Evolutionary conservation across 306 rosid genomes (phyloP).

Genomic region (Mimosa pudica): DNA sequence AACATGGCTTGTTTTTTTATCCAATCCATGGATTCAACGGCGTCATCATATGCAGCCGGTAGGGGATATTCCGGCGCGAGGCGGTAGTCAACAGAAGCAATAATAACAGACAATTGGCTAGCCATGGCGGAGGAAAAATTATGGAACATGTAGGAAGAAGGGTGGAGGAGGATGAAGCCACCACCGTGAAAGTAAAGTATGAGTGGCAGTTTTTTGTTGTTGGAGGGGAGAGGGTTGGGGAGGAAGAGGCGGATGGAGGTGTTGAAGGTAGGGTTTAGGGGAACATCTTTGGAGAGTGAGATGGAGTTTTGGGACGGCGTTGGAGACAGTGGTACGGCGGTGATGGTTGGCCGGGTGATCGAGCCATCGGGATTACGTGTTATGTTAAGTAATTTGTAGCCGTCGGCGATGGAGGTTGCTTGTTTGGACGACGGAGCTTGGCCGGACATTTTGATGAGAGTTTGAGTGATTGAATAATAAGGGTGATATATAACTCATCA

Average conservation of each 20-base stretch:
- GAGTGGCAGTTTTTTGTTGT: slow-evolving; percentile 38
- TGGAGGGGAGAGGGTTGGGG: slow-evolving; percentile 31
- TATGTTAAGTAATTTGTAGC: too few species aligned
- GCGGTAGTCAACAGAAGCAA: slow-evolving; percentile 74
- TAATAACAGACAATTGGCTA: slow-evolving; percentile 24
- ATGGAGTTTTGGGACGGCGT: too few species aligned
- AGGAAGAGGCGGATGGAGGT: slow-evolving; percentile 70
- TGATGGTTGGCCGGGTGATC: too few species aligned
- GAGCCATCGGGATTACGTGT: too few species aligned
- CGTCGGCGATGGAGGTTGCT: too few species aligned
- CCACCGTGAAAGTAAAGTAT: slow-evolving; percentile 77
- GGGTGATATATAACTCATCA: too few species aligned
- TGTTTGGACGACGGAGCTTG: too few species aligned
- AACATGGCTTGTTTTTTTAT: slow-evolving; percentile 38
- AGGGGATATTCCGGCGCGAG: slow-evolving; percentile 85
- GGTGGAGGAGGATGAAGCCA: slow-evolving; percentile 69
- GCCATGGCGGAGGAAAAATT: slow-evolving; percentile 39
- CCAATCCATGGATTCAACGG: slow-evolving; percentile 60
- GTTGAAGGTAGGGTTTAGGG: slow-evolving; percentile 39
- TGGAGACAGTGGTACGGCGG: too few species aligned
- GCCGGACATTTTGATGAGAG: too few species aligned
- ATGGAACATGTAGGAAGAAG: not conserved
- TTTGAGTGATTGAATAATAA: too few species aligned
- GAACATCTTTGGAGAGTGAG: too few species aligned
- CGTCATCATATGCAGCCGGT: slow-evolving; percentile 84